Evolutionary conservation across 805 yeast genomes (phyloP).

Genomic region (Metschnikowia drakensbergensis): DNA sequence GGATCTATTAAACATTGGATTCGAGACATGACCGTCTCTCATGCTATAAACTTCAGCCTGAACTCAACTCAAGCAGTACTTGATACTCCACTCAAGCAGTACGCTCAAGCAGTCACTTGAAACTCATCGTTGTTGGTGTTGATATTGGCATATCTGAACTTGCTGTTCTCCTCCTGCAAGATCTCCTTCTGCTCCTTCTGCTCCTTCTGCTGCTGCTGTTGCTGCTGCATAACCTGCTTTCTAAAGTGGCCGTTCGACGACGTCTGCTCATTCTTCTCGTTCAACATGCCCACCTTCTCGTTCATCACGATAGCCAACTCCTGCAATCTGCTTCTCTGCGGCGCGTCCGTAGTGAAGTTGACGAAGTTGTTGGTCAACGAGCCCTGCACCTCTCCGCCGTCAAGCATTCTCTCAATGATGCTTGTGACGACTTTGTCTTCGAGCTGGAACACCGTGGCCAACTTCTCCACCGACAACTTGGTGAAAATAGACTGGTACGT

Average conservation of each 20-base stretch:
- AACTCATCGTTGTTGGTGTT: constrained; percentile 43
- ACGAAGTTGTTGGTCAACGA: constrained; percentile 65
- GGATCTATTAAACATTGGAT: constrained; percentile 5
- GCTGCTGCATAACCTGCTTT: constrained; percentile 37
- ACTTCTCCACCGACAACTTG: constrained; percentile 63
- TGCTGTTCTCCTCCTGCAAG: constrained; percentile 36
- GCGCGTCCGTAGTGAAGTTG: constrained; percentile 64
- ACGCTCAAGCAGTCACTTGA: constrained; percentile 20
- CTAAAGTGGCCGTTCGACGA: constrained; percentile 68
- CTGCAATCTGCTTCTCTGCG: constrained; percentile 80
- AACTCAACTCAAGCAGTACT: constrained; percentile 1
- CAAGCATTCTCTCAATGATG: constrained; percentile 70
- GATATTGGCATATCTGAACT: constrained; percentile 44
- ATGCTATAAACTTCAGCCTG: constrained; percentile 6
- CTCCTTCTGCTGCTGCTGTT: constrained; percentile 31
- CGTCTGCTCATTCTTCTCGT: constrained; percentile 82
- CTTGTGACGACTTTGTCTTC: constrained; percentile 52
- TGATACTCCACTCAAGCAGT: not conserved
- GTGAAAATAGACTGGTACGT: constrained; percentile 74
- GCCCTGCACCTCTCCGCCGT: constrained; percentile 73
- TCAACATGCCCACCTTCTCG: constrained; percentile 71
- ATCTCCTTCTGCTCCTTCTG: constrained; percentile 30
- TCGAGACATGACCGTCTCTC: constrained; percentile 5
- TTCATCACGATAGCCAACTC: constrained; percentile 80
- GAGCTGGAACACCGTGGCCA: constrained; percentile 66